Evolutionary conservation across 78 protist genomes (phyloP), one percentile per base, ranked within the genome.

Genomic region (Creolimax fragrantissima): DNA sequence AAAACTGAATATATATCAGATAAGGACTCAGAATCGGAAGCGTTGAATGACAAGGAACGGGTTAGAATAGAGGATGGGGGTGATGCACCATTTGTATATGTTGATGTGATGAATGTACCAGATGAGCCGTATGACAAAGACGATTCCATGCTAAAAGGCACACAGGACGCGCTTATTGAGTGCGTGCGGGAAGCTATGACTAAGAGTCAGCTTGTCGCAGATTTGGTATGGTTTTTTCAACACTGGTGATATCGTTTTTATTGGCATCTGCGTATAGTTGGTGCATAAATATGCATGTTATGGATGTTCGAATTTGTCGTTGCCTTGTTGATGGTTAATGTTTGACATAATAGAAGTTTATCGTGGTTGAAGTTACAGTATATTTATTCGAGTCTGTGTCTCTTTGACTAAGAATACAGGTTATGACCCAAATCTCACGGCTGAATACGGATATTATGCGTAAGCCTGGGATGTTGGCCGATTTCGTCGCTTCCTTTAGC

Each of bases 401-500:
- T n/a, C n/a, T n/a, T n/a, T n/a, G n/a, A n/a, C n/a, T n/a, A n/a
- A n/a, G n/a, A n/a, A n/a, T 58, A 24, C 24, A 58, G 74, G 74
- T 58, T 17, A 58, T 58, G 74, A 58, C 74, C 24, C 74, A 58
- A 58, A 24, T 58, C 39, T 24, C 74, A 58, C 74, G 74, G 5
- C 86, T 83, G 44, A 83, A 24, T 41, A 83, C 86, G 7, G 86
- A 83, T 32, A 2, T 83, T 0, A 83, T 91, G 36, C 7, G 67
- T 7, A 43, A 90, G 24, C 45, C 92, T 2, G 67, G 44, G 35
- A 41, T 44, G 44, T 45, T 91, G 3, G 92, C 93, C 2, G 94
- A 94, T 45, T 67, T 92, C 2, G 95, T 74, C 5, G 92, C 92
- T 4, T 66, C 93, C 3, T 17, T 92, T 36, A 85, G 93, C 3